Conservation (phyloP, 768 basidiomycete genomes). For the Cantharellus cinnabarinus region DNA sequence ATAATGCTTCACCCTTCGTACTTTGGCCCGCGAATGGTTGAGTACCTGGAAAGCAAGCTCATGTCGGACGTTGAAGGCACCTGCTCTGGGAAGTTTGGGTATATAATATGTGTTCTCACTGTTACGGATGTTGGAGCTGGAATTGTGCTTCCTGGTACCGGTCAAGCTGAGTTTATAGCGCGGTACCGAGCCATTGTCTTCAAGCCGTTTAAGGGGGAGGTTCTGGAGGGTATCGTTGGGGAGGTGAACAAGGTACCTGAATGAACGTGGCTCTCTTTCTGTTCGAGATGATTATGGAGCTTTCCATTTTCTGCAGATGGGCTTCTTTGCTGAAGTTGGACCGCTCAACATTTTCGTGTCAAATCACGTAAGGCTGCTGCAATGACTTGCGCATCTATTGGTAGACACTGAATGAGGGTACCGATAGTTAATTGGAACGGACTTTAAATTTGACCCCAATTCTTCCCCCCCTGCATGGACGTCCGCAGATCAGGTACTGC, state of each 20-base stretch:
- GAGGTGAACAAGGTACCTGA: constrained; percentile 78
- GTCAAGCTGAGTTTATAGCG: constrained; percentile 90
- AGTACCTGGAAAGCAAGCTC: constrained; percentile 80
- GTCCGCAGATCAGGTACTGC: constrained; percentile 60
- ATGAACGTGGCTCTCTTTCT: background rate
- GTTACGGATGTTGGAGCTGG: constrained; percentile 85
- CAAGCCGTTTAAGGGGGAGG: constrained; percentile 99
- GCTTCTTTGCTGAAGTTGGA: constrained; percentile 93
- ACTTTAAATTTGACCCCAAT: constrained; percentile 88
- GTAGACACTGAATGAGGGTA: background rate
- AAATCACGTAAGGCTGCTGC: constrained; percentile 45
- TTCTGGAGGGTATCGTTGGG: constrained; percentile 82
- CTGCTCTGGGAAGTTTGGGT: constrained; percentile 86
- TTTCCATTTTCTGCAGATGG: constrained; percentile 44
- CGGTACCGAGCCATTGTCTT: constrained; percentile 93
- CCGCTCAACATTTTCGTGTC: constrained; percentile 90
- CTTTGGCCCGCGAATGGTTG: constrained; percentile 89
- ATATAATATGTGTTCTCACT: constrained; percentile 80
- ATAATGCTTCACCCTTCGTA: constrained; percentile 96
- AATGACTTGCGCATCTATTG: background rate
- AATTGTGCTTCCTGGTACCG: constrained; percentile 76
- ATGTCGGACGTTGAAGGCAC: constrained; percentile 96
- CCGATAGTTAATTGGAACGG: constrained; percentile 70
- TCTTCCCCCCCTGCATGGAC: constrained; percentile 94
- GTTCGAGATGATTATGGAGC: background rate